These are phyloP conservation scores for Argentina anserina DNA, from an alignment of 306 rosid species.

Conservation along the genomic window DNA sequence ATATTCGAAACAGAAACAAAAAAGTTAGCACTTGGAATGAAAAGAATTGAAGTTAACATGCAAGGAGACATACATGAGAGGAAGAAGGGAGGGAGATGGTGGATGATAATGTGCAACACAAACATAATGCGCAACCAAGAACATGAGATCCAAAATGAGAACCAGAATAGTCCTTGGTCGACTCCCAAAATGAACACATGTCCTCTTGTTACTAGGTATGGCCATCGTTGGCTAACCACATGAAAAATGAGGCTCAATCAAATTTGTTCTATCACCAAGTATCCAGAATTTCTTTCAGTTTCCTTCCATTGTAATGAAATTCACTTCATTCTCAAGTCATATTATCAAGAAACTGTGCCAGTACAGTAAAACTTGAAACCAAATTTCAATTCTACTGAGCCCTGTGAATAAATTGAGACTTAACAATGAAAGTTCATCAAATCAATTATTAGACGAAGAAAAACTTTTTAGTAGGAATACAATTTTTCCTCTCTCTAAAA, in stretches of 20 bases:
- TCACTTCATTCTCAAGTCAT: background rate
- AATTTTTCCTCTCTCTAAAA: background rate
- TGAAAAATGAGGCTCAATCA: background rate
- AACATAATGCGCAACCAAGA: too few species aligned
- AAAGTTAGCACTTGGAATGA: constrained; percentile 17
- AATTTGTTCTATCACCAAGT: background rate
- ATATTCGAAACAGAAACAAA: constrained; percentile 18
- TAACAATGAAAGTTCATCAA: background rate
- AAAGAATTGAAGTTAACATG: background rate
- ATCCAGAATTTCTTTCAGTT: background rate
- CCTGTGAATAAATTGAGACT: background rate
- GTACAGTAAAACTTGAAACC: background rate
- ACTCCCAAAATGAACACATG: too few species aligned
- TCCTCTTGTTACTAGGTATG: too few species aligned
- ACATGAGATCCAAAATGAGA: too few species aligned
- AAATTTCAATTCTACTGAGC: background rate
- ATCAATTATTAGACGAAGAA: background rate
- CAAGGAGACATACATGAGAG: constrained; percentile 16
- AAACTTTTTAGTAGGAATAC: background rate
- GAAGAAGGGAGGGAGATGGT: background rate
- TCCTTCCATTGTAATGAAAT: background rate
- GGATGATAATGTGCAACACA: background rate
- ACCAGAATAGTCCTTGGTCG: too few species aligned
- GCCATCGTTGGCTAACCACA: too few species aligned
- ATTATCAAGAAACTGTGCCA: background rate